Base-by-base conservation (phyloP, 371 early-diverging fungal genomes). In the Lichtheimia ramosa region DNA sequence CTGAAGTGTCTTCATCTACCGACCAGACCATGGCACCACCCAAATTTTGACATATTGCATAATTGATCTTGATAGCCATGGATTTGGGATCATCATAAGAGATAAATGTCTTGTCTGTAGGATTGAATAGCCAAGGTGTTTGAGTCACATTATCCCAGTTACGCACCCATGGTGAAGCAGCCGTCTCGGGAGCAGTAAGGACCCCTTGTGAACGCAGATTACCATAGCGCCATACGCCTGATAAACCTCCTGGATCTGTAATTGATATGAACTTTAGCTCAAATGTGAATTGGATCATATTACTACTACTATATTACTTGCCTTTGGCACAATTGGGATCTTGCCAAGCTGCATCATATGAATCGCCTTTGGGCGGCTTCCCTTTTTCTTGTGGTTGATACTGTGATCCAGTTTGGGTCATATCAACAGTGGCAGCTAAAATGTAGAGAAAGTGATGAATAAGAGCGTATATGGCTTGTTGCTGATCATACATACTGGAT, bases 81-180 rank as follows among this genome's bases (percentile, higher is more conserved):
- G 83, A 83, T 14, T 61, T 43, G 12, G 82, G 86, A 51, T 87
- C 86, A 39, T 86, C 86, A 48, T 86, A 86, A 7, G 86, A 82
- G 25, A 87, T 75, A 49, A 83, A 86, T 8, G 68, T 62, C 28
- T 79, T 83, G 61, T 68, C 80, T 1, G 63, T 58, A 16, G 83
- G 77, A 56, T 81, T 83, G 48, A 77, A 86, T 46, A 86, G 54
- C 86, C 86, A 86, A 27, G 86, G 86, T 1, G 86, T 86, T 4
- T 70, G 61, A 0, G 75, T 71, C 16, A 16, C 59, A 4, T 69
- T 62, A 40, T 86, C 86, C 74, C 76, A 84, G 16, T 59, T 61
- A 18, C 86, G 73, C 5, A 83, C 54, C 86, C 86, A 86, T 18
- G 78, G 81, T 10, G 80, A 65, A 2, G 63, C 69, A 1, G 86